Evolutionary conservation across 2,329 filamentous ascomycete genomes (phyloP), one percentile per base, ranked within the genome.

Genomic region (Monosporascus sp.): DNA sequence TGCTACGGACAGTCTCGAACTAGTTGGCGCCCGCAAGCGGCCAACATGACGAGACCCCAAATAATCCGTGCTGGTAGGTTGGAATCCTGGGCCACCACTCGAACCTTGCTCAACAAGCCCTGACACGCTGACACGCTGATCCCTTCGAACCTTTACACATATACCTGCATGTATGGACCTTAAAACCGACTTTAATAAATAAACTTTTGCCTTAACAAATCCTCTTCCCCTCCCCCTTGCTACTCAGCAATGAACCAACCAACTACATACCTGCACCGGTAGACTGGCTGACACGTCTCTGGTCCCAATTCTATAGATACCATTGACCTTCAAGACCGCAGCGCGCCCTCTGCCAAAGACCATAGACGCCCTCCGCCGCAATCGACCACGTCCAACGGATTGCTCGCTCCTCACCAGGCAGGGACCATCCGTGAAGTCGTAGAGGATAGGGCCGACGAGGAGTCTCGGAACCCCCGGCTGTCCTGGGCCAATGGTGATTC

Each of bases 281-380:
- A 41, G 38, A 19, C 19, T 26, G 22, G 60, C 67, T 71, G 58
- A 70, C 62, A 52, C 50, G 61, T 55, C 53, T 51, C 53, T 46
- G 54, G 48, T 58, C 58, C 56, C 55, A 56, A 62, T 51, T 54
- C 56, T 35, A 35, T 72, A 96, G 93, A 97, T 77, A 95, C 93
- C 58, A 88, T 97, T 74, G 94, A 97, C 75, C 85, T 97, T 50
- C 94, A 97, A 80, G 84, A 91, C 73, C 88, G 85, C 67, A 78
- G 86, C 66, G 79, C 87, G 55, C 91, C 91, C 37, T 94, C 92
- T 46, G 90, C 93, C 40, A 82, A 96, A 75, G 88, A 92, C 68
- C 91, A 96, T 71, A 77, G 80, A 61, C 81, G 77, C 60, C 73
- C 78, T 58, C 55, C 78, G 75, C 54, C 72, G 78, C 63, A 81